A percentile compares a stretch with the other conserved stretches of the same genome.
phyloP scores from a whole-genome alignment of 2,329 filamentous ascomycete genomes.

The Incumbomyces delicatus region DNA sequence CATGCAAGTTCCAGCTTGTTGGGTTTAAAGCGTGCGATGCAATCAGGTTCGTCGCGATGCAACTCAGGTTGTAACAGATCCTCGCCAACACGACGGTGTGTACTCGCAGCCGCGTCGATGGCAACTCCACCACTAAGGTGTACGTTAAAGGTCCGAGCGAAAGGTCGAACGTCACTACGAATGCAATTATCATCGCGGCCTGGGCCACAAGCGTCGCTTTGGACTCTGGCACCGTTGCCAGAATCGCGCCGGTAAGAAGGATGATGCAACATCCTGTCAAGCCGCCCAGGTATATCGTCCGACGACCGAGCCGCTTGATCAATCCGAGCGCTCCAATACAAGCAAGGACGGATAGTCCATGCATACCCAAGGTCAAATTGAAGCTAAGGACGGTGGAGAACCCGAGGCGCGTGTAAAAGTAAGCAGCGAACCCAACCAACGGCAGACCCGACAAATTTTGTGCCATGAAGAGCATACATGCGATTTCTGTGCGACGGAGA shows the following conservation, averaged over 20 bases:
- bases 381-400: conserved; percentile 41
- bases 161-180: conserved; percentile 43
- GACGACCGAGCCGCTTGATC: conserved; percentile 65
- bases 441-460: conserved; percentile 51
- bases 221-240: conserved; percentile 31
- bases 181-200: conserved; percentile 39
- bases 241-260: too few species aligned
- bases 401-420: conserved; percentile 47
- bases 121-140: conserved; percentile 42
- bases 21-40: conserved; percentile 21
- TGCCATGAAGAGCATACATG: conserved; percentile 53
- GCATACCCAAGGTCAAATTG: conserved; percentile 49
- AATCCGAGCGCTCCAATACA: conserved; percentile 72
- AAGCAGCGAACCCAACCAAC: conserved; percentile 54
- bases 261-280: conserved; percentile 52
- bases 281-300: conserved; percentile 63
- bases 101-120: conserved; percentile 42
- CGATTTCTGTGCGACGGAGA: conserved; percentile 64
- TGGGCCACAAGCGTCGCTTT: conserved; percentile 21
- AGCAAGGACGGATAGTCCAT: conserved; percentile 62
- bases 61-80: conserved; percentile 44
- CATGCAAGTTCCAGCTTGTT: conserved; percentile 26
- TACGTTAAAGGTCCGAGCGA: conserved; percentile 45
- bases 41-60: conserved; percentile 32
- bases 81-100: conserved; percentile 46